A percentile compares a stretch with the other conserved stretches of the same genome.
Conservation (phyloP, 2,329 filamentous ascomycete genomes). For the Cylindrodendrum hubeiense region DNA sequence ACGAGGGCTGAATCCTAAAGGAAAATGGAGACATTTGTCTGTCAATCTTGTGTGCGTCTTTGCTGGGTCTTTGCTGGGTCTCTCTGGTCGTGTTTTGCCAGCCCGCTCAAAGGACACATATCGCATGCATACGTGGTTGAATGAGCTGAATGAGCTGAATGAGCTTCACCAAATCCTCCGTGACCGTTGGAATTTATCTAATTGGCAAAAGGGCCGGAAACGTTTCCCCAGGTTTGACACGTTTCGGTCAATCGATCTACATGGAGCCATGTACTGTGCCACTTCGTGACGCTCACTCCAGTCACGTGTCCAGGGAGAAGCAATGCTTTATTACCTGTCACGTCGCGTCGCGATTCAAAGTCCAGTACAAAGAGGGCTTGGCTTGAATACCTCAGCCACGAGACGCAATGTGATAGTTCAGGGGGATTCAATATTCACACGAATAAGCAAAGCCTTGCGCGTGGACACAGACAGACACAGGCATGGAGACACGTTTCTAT, state of each 20-base stretch:
- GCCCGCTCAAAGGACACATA: not conserved
- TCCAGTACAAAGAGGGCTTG: not conserved
- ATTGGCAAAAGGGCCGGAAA: not conserved
- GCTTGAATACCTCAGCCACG: constrained; percentile 3
- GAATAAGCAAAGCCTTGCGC: not conserved
- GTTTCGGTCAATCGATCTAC: not conserved
- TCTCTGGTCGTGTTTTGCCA: not conserved
- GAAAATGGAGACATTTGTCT: constrained; percentile 35
- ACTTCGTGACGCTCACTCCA: constrained; percentile 3
- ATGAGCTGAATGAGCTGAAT: not conserved
- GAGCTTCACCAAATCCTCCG: not conserved
- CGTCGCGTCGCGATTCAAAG: not conserved
- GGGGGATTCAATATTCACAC: not conserved
- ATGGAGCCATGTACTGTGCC: constrained; percentile 1
- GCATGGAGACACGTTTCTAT: not conserved
- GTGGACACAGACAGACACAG: not conserved
- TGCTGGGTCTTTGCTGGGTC: not conserved
- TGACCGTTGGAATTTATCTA: constrained; percentile 5
- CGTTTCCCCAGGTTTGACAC: not conserved
- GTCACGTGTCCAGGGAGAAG: constrained; percentile 14
- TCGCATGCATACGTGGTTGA: not conserved
- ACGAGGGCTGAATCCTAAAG: constrained; percentile 53
- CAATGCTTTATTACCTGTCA: not conserved
- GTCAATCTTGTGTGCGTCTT: not conserved
- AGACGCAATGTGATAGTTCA: constrained; percentile 2